phyloP scores from a whole-genome alignment of 2,329 filamentous ascomycete genomes.

The Fusarium mangiferae region DNA sequence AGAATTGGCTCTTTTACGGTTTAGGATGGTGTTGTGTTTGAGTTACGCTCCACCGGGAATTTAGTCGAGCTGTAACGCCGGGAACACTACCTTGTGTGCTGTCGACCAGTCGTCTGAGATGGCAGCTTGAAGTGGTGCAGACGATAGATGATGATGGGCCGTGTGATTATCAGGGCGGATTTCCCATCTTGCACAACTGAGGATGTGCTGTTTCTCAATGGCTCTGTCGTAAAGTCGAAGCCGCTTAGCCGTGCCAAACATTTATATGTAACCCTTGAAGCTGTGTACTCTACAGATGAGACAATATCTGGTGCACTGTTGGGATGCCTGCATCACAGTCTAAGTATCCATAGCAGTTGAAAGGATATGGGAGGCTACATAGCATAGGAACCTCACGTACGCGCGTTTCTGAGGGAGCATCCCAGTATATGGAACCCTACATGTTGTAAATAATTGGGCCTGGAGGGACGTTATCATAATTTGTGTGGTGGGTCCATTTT shows the following conservation, averaged over 20 bases:
- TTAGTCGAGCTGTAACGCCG: constrained; percentile 13
- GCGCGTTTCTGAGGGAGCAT: constrained; percentile 25
- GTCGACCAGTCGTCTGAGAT: neutral
- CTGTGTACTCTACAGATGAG: neutral
- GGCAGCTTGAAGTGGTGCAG: neutral
- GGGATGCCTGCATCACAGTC: neutral
- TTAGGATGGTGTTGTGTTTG: neutral
- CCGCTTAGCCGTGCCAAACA: constrained; percentile 9
- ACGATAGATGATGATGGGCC: constrained; percentile 15
- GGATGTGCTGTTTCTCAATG: neutral
- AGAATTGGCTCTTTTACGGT: neutral
- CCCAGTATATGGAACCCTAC: constrained; percentile 15
- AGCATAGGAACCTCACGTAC: neutral
- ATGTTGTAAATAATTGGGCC: constrained; percentile 34
- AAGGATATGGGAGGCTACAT: neutral
- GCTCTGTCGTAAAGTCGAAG: constrained; percentile 1
- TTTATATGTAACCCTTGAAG: neutral
- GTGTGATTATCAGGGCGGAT: constrained; percentile 18
- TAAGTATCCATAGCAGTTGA: neutral
- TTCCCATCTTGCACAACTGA: constrained; percentile 3
- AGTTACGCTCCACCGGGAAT: constrained; percentile 9
- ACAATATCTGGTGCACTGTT: neutral
- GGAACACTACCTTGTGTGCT: constrained; percentile 11
- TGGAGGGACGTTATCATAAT: neutral
- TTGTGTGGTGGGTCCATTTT: constrained; percentile 10